A percentile compares a stretch with the other conserved stretches of the same genome.
These are phyloP conservation scores for Thraustochytrium sp. DNA, from an alignment of 352 stramenopile species.

Conservation along the genomic window DNA sequence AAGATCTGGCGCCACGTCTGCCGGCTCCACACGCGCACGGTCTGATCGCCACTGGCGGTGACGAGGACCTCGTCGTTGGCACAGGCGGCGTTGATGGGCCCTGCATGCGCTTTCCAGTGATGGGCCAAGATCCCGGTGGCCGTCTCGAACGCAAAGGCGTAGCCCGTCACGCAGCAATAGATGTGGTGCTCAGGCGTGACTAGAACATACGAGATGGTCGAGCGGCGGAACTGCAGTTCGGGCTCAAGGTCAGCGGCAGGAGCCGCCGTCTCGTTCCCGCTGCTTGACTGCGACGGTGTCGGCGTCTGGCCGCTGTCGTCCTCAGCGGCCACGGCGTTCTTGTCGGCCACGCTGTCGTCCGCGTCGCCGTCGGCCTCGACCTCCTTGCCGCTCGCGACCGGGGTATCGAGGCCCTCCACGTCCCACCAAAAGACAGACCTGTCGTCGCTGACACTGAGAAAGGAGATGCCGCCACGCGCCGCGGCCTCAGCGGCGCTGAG, in stretches of 20 bases:
- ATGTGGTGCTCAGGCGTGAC: background rate
- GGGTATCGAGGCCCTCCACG: background rate
- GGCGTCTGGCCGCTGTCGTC: too few species aligned
- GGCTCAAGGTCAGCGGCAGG: too few species aligned
- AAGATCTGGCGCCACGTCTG: background rate
- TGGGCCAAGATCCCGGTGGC: background rate
- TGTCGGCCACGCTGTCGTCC: too few species aligned
- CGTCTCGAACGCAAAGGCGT: background rate
- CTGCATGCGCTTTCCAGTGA: background rate
- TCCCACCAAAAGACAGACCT: conserved; percentile 16
- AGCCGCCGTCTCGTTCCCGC: too few species aligned
- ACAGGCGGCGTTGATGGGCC: background rate
- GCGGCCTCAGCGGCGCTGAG: background rate
- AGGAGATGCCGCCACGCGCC: background rate
- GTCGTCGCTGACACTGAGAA: background rate
- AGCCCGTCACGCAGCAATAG: background rate
- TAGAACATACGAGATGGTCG: background rate
- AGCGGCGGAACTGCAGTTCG: background rate
- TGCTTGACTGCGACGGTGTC: background rate
- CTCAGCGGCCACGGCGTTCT: background rate
- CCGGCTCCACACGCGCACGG: background rate
- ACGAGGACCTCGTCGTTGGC: background rate
- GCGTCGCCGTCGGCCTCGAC: background rate
- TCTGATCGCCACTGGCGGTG: background rate
- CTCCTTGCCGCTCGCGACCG: too few species aligned